Evolutionary conservation across 495 filamentous ascomycete genomes (phyloP).

Genomic region (Darksidea phi): DNA sequence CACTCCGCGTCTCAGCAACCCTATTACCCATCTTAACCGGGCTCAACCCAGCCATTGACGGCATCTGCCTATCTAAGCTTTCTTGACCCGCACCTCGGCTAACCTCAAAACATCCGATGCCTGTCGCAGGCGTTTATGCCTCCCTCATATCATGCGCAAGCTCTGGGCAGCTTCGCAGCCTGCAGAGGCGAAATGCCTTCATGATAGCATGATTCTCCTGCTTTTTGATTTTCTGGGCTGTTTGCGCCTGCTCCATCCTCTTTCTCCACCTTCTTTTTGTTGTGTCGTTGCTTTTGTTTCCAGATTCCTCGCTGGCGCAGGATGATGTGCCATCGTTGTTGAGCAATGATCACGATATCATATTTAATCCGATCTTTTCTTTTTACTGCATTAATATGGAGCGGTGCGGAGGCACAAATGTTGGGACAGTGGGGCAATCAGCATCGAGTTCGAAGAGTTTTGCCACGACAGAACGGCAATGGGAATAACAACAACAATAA

Average conservation of each 20-base stretch:
- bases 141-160: slow-evolving; percentile 2
- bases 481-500: slow-evolving; percentile 2
- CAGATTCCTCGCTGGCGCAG: not conserved
- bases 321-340: slow-evolving; percentile 24
- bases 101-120: slow-evolving; percentile 4
- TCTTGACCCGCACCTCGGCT: not conserved
- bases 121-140: not conserved
- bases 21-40: not conserved
- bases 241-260: not conserved
- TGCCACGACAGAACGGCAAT: slow-evolving; percentile 13
- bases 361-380: slow-evolving; percentile 10
- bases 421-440: slow-evolving; percentile 4
- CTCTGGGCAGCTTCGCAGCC: not conserved
- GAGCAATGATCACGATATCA: slow-evolving; percentile 31
- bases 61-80: not conserved
- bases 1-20: slow-evolving; percentile 13
- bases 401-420: slow-evolving; percentile 14
- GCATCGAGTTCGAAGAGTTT: not conserved
- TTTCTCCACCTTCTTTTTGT: not conserved
- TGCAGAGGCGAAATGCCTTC: slow-evolving; percentile 12
- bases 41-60: not conserved
- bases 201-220: slow-evolving; percentile 1
- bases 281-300: not conserved
- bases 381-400: slow-evolving; percentile 18
- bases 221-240: not conserved